These are phyloP conservation scores for Macrophomina phaseolina DNA, from an alignment of 2,329 filamentous ascomycete genomes.

Conservation along the genomic window DNA sequence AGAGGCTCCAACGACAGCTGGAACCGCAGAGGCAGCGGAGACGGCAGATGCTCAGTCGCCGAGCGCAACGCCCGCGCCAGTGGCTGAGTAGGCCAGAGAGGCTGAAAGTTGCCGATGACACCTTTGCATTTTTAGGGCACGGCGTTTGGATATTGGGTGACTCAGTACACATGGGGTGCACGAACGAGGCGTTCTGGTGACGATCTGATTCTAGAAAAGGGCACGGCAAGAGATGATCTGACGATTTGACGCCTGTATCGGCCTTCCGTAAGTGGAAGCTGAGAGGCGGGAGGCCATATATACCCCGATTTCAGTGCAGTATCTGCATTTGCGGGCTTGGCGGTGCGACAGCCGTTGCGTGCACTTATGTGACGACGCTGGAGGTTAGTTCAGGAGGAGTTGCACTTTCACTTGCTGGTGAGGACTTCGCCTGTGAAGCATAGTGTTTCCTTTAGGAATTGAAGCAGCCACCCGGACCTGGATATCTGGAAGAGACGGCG, in stretches of 20 bases:
- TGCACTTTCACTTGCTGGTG: no score
- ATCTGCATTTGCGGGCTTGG: neutral
- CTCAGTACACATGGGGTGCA: slow-evolving; percentile 1
- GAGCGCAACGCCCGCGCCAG: neutral
- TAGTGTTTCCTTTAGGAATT: no score
- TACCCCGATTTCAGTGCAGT: slow-evolving; percentile 1
- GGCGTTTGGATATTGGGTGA: slow-evolving; percentile 7
- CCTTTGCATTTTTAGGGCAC: neutral
- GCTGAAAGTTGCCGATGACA: neutral
- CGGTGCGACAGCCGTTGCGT: no score
- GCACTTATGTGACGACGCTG: no score
- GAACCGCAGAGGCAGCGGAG: neutral
- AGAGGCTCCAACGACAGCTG: neutral
- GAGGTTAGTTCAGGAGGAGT: no score
- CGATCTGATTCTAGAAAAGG: neutral
- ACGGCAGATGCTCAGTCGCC: neutral
- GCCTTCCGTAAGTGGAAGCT: no score
- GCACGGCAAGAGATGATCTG: neutral
- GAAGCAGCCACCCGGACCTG: no score
- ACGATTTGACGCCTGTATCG: neutral
- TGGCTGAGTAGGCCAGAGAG: neutral
- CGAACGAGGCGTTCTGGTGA: slow-evolving; percentile 5
- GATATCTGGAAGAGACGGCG: neutral
- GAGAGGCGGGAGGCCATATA: neutral
- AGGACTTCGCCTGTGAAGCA: no score